phyloP scores from a whole-genome alignment of 2,329 filamentous ascomycete species.

The Pseudocercospora vitis region DNA sequence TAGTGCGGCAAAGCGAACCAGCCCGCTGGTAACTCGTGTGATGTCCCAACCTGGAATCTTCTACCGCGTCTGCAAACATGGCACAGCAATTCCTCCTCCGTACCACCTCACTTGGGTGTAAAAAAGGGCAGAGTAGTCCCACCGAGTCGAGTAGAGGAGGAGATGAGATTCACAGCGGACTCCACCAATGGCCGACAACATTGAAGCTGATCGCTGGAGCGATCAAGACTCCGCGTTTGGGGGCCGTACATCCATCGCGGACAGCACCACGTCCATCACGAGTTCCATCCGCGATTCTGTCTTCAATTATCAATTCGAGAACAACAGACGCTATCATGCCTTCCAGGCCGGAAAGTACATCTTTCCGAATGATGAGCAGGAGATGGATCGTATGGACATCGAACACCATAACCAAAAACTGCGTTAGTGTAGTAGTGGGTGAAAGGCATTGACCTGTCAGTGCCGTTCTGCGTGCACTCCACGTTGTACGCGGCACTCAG shows the following conservation, averaged over 20 bases:
- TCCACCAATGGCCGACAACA: slow-evolving; percentile 2
- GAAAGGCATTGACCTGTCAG: no score
- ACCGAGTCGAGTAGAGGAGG: background rate
- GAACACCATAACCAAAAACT: slow-evolving; percentile 34
- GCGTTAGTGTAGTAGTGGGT: no score
- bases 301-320: slow-evolving; percentile 23
- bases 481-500: no score
- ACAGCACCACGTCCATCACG: slow-evolving; percentile 25
- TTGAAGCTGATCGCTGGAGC: slow-evolving; percentile 8
- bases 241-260: slow-evolving; percentile 20
- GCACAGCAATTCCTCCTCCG: background rate
- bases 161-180: background rate
- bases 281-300: slow-evolving; percentile 14
- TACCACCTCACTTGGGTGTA: background rate
- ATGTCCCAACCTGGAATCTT: background rate
- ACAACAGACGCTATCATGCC: slow-evolving; percentile 24
- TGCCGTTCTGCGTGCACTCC: no score
- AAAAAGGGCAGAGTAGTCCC: background rate
- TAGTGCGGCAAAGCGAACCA: slow-evolving; percentile 4
- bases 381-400: slow-evolving; percentile 33
- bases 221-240: slow-evolving; percentile 7
- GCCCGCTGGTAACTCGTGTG: background rate
- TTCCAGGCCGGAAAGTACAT: slow-evolving; percentile 30
- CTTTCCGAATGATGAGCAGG: slow-evolving; percentile 34
- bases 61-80: no score